Conservation (phyloP, 2,329 filamentous ascomycete genomes). For the Scedosporium boydii region DNA sequence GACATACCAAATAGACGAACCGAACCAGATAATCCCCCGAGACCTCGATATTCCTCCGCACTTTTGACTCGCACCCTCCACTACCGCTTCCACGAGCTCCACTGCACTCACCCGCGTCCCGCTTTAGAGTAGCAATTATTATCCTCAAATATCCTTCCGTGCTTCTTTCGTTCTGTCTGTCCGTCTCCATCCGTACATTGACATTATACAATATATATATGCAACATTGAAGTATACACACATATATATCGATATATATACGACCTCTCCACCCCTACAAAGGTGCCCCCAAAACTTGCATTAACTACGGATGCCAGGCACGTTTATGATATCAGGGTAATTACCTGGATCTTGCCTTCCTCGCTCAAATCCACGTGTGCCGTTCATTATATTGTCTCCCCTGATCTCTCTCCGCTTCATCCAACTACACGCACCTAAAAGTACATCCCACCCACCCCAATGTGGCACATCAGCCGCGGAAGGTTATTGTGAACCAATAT, state of each 20-base stretch:
- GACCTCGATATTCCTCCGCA: no score
- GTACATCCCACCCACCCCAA: background rate
- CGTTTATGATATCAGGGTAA: background rate
- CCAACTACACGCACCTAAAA: background rate
- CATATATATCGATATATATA: background rate
- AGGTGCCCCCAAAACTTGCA: background rate
- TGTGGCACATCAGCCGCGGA: background rate
- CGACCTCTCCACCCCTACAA: background rate
- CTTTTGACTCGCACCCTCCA: background rate
- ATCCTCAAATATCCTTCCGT: background rate
- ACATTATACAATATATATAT: background rate
- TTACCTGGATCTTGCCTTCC: conserved; percentile 6
- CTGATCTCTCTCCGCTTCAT: background rate
- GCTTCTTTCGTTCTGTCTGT: background rate
- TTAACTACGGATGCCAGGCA: background rate
- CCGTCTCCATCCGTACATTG: background rate
- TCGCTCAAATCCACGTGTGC: conserved; percentile 4
- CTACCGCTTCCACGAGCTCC: background rate
- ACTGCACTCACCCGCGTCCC: background rate
- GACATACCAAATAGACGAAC: background rate
- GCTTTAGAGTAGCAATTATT: background rate
- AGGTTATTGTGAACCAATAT: background rate
- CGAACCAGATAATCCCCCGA: background rate
- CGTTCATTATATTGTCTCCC: background rate
- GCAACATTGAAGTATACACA: background rate